A percentile compares a stretch with the other conserved stretches of the same genome.
Evolutionary conservation across 2,329 filamentous ascomycete species (phyloP).

Genomic region (Periconia digitata): DNA sequence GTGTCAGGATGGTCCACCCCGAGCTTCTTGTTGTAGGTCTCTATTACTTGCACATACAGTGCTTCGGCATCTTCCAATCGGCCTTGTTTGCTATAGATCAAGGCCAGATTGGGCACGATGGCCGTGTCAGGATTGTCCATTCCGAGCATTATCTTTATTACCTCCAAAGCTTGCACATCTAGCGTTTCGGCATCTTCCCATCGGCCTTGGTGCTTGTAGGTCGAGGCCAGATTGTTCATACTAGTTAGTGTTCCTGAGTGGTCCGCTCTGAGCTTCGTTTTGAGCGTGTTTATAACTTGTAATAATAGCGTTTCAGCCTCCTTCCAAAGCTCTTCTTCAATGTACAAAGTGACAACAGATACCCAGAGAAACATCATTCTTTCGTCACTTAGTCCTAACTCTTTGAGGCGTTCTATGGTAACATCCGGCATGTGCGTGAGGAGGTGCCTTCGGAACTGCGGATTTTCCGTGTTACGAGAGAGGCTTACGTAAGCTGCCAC

Average conservation of each 20-base stretch:
- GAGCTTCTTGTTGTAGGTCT: constrained; percentile 7
- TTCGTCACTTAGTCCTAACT: too few relatives aligned
- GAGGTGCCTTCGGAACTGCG: too few relatives aligned
- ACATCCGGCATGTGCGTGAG: too few relatives aligned
- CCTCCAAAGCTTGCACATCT: constrained; percentile 5
- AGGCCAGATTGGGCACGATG: constrained; percentile 2
- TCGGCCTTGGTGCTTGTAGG: constrained; percentile 5
- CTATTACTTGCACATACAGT: constrained; percentile 4
- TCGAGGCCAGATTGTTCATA: constrained; percentile 10
- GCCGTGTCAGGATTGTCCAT: constrained; percentile 10
- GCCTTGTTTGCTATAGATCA: neutral
- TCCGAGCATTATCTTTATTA: constrained; percentile 7
- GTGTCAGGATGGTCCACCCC: constrained; percentile 9
- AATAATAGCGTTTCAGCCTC: too few relatives aligned
- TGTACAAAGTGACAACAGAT: too few relatives aligned
- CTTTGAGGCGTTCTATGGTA: too few relatives aligned
- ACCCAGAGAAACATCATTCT: too few relatives aligned
- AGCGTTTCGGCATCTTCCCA: constrained; percentile 8
- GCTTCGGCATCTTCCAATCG: constrained; percentile 4
- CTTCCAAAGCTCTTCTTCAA: too few relatives aligned
- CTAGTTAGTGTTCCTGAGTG: constrained; percentile 8
- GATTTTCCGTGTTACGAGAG: too few relatives aligned
- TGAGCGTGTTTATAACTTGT: too few relatives aligned
- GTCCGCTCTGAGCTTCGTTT: constrained; percentile 3
- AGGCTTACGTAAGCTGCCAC: too few relatives aligned